Percentiles rank a stretch among this genome's conserved stretches.
Conservation (phyloP, 139 green algal species). For the Zygnema circumcarinatum region DNA sequence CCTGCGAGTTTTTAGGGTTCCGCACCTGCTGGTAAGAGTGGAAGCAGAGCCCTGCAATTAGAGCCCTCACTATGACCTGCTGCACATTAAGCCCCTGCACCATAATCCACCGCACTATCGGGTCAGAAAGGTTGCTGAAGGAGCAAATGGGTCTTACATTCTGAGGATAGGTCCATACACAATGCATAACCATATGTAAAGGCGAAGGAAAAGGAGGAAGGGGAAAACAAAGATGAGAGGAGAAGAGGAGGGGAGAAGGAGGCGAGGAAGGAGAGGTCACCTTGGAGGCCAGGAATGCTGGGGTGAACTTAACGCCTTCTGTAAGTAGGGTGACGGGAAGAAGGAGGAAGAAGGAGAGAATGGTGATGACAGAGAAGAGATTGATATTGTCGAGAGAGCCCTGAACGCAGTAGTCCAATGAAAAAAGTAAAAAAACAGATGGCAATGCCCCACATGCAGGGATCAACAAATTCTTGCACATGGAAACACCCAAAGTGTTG, state of each 20-base stretch:
- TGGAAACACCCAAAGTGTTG: no score
- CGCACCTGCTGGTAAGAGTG: constrained; percentile 95
- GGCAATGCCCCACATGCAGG: no score
- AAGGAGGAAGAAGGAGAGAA: constrained; percentile 85
- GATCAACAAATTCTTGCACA: no score
- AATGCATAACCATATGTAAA: no score
- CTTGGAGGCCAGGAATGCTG: neutral
- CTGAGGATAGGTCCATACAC: no score
- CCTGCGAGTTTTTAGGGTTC: no score
- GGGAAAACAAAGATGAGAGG: no score
- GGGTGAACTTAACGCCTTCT: constrained; percentile 70
- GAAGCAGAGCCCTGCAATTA: constrained; percentile 87
- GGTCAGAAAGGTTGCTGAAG: no score
- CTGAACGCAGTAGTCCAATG: neutral
- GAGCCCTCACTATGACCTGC: constrained; percentile 64
- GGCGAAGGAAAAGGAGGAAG: neutral
- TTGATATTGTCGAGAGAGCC: constrained; percentile 87
- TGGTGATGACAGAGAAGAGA: constrained; percentile 95
- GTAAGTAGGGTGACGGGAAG: constrained; percentile 73
- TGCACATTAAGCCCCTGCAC: constrained; percentile 65
- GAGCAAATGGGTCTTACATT: no score
- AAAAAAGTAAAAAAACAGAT: neutral
- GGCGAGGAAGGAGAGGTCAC: no score
- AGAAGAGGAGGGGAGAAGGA: no score
- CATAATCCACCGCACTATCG: constrained; percentile 9